These are phyloP conservation scores for Colletotrichum costaricense DNA, from an alignment of 2,329 filamentous ascomycete species.

Conservation along the genomic window DNA sequence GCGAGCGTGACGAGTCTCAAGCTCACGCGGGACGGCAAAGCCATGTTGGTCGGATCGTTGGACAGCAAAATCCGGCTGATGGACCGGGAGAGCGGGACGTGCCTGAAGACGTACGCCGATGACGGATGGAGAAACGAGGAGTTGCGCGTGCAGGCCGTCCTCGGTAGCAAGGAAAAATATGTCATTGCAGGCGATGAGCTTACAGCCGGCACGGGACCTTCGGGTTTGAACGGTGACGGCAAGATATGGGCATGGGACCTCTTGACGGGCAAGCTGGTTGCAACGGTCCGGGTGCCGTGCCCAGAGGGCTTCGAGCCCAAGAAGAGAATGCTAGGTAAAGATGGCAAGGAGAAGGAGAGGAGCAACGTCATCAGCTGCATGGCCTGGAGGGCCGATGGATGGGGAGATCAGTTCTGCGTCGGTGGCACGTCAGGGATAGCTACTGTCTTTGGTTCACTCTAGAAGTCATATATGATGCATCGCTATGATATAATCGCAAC, in stretches of 20 bases:
- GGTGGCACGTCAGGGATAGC: conserved; percentile 74
- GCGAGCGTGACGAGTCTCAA: conserved; percentile 80
- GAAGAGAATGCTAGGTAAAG: conserved; percentile 66
- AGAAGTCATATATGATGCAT: not conserved
- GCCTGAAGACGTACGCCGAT: conserved; percentile 78
- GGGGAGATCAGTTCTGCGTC: conserved; percentile 73
- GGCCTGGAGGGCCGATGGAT: conserved; percentile 71
- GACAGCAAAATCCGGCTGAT: conserved; percentile 84
- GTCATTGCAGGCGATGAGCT: conserved; percentile 86
- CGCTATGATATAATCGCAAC: not conserved
- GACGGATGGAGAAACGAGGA: conserved; percentile 71
- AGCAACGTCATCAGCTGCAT: conserved; percentile 72
- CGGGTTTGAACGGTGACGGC: conserved; percentile 58
- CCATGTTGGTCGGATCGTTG: conserved; percentile 78
- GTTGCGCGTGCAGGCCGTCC: conserved; percentile 78
- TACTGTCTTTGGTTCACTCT: conserved; percentile 67
- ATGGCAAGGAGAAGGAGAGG: conserved; percentile 69
- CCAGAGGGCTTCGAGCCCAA: conserved; percentile 58
- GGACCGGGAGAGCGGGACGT: conserved; percentile 79
- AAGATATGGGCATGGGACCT: conserved; percentile 86
- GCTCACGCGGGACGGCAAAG: conserved; percentile 78
- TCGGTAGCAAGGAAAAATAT: conserved; percentile 81
- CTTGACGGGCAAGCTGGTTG: conserved; percentile 75
- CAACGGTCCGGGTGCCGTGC: conserved; percentile 69
- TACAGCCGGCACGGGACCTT: conserved; percentile 41